These are phyloP conservation scores for Leccinellum luteum DNA, from an alignment of 768 basidiomycete genomes.

Conservation along the genomic window DNA sequence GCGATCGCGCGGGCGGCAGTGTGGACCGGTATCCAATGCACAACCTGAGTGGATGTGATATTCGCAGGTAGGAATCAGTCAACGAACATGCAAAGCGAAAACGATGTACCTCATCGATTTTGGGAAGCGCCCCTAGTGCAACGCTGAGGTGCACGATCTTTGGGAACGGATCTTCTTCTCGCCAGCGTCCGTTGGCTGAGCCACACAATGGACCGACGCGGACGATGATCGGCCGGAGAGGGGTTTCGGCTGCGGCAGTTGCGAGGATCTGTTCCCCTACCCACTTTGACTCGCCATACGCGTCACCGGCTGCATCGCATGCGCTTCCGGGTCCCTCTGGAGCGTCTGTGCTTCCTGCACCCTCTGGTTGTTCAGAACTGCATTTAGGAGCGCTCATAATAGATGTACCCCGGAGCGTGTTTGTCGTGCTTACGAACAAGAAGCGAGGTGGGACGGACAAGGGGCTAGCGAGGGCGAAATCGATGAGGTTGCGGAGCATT, in stretches of 20 bases:
- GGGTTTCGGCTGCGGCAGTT: slow-evolving; percentile 14
- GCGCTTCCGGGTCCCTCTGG: slow-evolving; percentile 1
- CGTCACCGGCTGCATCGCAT: slow-evolving; percentile 11
- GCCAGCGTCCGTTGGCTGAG: slow-evolving; percentile 38
- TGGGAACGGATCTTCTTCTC: slow-evolving; percentile 38
- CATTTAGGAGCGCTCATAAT: not conserved
- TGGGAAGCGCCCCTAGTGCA: slow-evolving; percentile 19
- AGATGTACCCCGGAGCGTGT: slow-evolving; percentile 3
- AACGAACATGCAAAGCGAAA: not conserved
- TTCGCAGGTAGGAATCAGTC: not conserved
- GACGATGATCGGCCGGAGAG: slow-evolving; percentile 27
- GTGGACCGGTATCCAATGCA: slow-evolving; percentile 18
- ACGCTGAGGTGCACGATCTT: slow-evolving; percentile 26
- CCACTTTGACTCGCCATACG: slow-evolving; percentile 21
- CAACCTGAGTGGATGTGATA: not conserved
- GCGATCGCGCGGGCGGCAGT: slow-evolving; percentile 12
- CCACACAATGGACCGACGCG: slow-evolving; percentile 41
- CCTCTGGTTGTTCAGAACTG: not conserved
- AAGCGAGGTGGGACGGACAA: slow-evolving; percentile 27
- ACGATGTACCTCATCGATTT: slow-evolving; percentile 19
- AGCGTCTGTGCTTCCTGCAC: not conserved
- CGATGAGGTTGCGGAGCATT: slow-evolving; percentile 32
- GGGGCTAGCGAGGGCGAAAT: slow-evolving; percentile 36
- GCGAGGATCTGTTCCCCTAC: slow-evolving; percentile 24
- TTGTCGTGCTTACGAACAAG: slow-evolving; percentile 32